Evolutionary conservation across 805 yeast species (phyloP).

Genomic region (Pichia gijzeniarum): DNA sequence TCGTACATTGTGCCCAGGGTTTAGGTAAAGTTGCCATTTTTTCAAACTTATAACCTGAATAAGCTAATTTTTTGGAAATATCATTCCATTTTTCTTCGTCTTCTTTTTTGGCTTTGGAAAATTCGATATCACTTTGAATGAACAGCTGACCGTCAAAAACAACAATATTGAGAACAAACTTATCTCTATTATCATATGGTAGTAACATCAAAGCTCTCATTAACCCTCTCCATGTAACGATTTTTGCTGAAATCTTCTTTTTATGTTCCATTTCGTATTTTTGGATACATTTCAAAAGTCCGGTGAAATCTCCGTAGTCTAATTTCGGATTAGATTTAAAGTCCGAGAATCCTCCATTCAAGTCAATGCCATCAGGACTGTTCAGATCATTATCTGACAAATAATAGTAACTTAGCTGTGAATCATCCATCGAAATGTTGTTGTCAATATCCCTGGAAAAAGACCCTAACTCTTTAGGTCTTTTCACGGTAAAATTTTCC

Average conservation of each 20-base stretch:
- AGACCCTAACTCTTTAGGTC: conserved; percentile 75
- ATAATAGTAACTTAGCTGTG: conserved; percentile 65
- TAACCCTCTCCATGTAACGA: conserved; percentile 81
- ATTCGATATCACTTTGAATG: conserved; percentile 38
- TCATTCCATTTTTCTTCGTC: conserved; percentile 30
- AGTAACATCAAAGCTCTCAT: conserved; percentile 67
- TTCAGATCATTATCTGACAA: conserved; percentile 69
- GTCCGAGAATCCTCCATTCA: conserved; percentile 56
- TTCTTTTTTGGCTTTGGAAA: conserved; percentile 29
- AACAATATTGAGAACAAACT: conserved; percentile 54
- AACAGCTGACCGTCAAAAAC: conserved; percentile 73
- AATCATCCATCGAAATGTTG: conserved; percentile 44
- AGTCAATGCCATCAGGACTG: conserved; percentile 45
- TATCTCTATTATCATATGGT: conserved; percentile 53
- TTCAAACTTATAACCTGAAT: conserved; percentile 83
- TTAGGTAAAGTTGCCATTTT: conserved; percentile 62
- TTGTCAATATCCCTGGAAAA: conserved; percentile 54
- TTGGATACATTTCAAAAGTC: conserved; percentile 50
- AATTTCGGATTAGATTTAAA: conserved; percentile 52
- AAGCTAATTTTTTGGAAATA: conserved; percentile 37
- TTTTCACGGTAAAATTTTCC: conserved; percentile 63
- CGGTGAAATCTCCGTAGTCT: conserved; percentile 49
- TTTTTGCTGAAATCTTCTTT: conserved; percentile 49
- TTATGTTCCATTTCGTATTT: conserved; percentile 45
- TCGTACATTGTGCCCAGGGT: conserved; percentile 66